Evolutionary conservation across 192 early-diverging fungal genomes (phyloP).

Genomic region (Coemansia sp.): DNA sequence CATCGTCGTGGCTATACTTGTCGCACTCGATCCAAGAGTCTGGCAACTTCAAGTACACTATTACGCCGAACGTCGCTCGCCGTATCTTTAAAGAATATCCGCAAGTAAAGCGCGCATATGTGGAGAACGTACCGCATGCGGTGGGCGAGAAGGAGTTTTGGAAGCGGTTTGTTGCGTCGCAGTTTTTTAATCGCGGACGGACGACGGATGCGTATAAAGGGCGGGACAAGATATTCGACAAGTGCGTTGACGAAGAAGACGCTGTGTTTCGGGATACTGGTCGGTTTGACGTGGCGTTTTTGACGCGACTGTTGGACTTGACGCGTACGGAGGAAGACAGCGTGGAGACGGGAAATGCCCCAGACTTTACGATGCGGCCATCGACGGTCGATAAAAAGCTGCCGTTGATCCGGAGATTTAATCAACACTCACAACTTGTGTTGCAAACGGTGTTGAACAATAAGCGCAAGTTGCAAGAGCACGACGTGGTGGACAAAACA

Average conservation of each 20-base stretch:
- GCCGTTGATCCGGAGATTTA: slow-evolving; percentile 83
- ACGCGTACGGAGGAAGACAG: slow-evolving; percentile 80
- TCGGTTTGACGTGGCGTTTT: slow-evolving; percentile 56
- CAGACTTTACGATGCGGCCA: slow-evolving; percentile 81
- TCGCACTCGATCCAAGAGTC: slow-evolving; percentile 68
- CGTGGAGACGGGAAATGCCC: slow-evolving; percentile 70
- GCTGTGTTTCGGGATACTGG: slow-evolving; percentile 51
- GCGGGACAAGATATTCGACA: slow-evolving; percentile 75
- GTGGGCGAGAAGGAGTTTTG: slow-evolving; percentile 79
- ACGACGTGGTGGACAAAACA: slow-evolving; percentile 31
- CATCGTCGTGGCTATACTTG: slow-evolving; percentile 70
- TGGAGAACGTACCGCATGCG: slow-evolving; percentile 77
- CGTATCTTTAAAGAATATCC: slow-evolving; percentile 91
- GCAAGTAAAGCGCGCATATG: slow-evolving; percentile 78
- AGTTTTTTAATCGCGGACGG: slow-evolving; percentile 83
- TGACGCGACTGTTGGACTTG: slow-evolving; percentile 76
- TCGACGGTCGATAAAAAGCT: slow-evolving; percentile 62
- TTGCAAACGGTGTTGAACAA: slow-evolving; percentile 54
- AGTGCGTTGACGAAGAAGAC: slow-evolving; percentile 77
- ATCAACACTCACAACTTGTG: slow-evolving; percentile 83
- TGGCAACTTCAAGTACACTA: slow-evolving; percentile 77
- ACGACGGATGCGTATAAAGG: slow-evolving; percentile 51
- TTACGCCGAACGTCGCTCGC: slow-evolving; percentile 87
- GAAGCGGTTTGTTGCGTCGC: slow-evolving; percentile 79
- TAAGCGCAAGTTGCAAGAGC: slow-evolving; percentile 23